Evolutionary conservation across 2,329 filamentous ascomycete species (phyloP).

Genomic region (Diaporthe caulivora): DNA sequence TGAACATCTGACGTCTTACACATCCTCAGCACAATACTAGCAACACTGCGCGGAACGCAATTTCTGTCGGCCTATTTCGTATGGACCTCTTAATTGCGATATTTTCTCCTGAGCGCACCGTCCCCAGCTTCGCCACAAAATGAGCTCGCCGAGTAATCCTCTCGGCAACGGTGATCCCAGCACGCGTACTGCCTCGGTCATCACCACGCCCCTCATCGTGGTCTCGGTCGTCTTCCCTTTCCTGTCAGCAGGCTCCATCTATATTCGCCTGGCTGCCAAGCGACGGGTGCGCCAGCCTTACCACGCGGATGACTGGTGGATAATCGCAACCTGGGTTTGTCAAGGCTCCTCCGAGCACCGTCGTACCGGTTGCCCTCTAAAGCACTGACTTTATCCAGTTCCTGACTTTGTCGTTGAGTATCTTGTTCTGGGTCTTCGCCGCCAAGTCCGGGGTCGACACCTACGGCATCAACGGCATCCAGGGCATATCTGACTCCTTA

Average conservation of each 20-base stretch:
- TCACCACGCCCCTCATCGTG: constrained; percentile 1
- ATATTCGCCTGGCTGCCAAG: background rate
- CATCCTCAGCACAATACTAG: background rate
- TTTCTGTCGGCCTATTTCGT: background rate
- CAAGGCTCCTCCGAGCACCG: too few species aligned
- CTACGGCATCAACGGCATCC: background rate
- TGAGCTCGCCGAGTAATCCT: background rate
- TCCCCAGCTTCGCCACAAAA: background rate
- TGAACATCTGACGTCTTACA: background rate
- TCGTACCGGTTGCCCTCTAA: too few species aligned
- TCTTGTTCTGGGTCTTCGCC: constrained; percentile 1
- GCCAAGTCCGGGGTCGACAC: background rate
- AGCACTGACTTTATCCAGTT: background rate
- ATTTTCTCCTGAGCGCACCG: background rate
- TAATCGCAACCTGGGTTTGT: constrained; percentile 9
- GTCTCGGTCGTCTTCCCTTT: constrained; percentile 21
- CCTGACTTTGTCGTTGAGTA: background rate
- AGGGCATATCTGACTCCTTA: background rate
- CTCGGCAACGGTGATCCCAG: background rate
- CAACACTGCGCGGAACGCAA: background rate
- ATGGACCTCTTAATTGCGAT: background rate
- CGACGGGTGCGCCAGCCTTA: background rate
- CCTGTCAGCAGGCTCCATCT: background rate
- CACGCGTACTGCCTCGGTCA: background rate
- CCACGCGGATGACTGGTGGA: constrained; percentile 22